phyloP scores from a whole-genome alignment of 1,284 basidiomycete species.

The Apiotrichum gamsii region DNA sequence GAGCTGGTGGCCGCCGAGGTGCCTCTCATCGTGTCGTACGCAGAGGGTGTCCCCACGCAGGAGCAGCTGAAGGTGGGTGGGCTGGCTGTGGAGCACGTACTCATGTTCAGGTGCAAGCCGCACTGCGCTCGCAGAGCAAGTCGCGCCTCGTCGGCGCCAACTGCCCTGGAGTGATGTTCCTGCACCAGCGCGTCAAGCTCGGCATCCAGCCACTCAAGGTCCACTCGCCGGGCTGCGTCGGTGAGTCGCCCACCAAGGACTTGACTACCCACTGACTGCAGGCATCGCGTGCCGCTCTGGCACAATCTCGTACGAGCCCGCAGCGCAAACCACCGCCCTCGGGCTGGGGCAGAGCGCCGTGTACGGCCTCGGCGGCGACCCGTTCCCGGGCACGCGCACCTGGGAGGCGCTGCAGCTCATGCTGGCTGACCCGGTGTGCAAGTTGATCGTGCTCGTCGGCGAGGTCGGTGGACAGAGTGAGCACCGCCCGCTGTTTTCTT shows the following conservation, averaged over 20 bases:
- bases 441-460: slow-evolving; percentile 90
- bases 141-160: slow-evolving; percentile 82
- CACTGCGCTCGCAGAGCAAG: slow-evolving; percentile 80
- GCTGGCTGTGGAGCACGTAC: slow-evolving; percentile 52
- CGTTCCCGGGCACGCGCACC: slow-evolving; percentile 70
- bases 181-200: slow-evolving; percentile 85
- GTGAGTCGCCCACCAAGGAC: too few species aligned
- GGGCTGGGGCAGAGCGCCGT: slow-evolving; percentile 90
- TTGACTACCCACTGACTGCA: too few species aligned
- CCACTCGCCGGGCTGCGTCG: slow-evolving; percentile 81
- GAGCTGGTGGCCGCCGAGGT: slow-evolving; percentile 93
- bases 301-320: slow-evolving; percentile 70
- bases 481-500: slow-evolving; percentile 3
- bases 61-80: slow-evolving; percentile 57
- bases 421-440: slow-evolving; percentile 71
- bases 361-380: slow-evolving; percentile 92
- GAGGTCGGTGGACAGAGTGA: slow-evolving; percentile 82
- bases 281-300: slow-evolving; percentile 92
- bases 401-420: slow-evolving; percentile 88
- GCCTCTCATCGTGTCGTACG: slow-evolving; percentile 84
- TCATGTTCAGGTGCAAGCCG: slow-evolving; percentile 69
- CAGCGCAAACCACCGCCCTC: slow-evolving; percentile 85
- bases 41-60: slow-evolving; percentile 71
- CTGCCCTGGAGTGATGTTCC: slow-evolving; percentile 87
- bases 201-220: slow-evolving; percentile 95